phyloP scores from a whole-genome alignment of 805 yeast species.

The Torulaspora indica region DNA sequence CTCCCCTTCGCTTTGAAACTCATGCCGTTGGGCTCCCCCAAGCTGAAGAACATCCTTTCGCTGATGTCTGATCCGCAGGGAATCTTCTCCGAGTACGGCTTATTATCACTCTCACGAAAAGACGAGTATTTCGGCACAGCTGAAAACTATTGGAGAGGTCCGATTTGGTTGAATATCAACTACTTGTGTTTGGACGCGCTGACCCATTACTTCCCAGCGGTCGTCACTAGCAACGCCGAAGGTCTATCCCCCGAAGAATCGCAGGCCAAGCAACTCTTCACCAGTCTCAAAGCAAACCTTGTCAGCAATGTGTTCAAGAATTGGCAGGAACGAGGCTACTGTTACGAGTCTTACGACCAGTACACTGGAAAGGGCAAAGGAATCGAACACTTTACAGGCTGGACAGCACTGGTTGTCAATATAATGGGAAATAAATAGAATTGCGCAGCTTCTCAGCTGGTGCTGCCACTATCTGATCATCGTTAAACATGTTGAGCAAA shows the following conservation, averaged over 20 bases:
- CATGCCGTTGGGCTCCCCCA: conserved; percentile 45
- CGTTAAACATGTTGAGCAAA: background rate
- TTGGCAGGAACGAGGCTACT: conserved; percentile 72
- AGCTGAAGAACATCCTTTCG: conserved; percentile 50
- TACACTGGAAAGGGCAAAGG: conserved; percentile 69
- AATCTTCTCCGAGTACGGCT: conserved; percentile 73
- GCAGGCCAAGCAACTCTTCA: conserved; percentile 48
- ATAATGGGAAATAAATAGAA: conserved; percentile 50
- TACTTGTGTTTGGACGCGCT: conserved; percentile 73
- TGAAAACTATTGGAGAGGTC: conserved; percentile 95
- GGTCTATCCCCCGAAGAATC: conserved; percentile 27
- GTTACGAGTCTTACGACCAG: conserved; percentile 89
- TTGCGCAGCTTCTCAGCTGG: background rate
- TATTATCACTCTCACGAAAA: conserved; percentile 69
- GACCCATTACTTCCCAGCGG: conserved; percentile 44
- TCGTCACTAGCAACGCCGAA: conserved; percentile 18
- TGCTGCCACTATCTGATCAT: background rate
- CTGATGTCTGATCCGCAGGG: conserved; percentile 63
- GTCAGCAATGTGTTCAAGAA: conserved; percentile 63
- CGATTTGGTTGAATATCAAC: conserved; percentile 89
- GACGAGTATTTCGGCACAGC: conserved; percentile 65
- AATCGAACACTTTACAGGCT: conserved; percentile 86
- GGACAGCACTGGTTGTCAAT: conserved; percentile 79
- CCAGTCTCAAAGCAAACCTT: conserved; percentile 56
- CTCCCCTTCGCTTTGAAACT: conserved; percentile 79